Base-by-base conservation (phyloP, 2,329 filamentous ascomycete genomes). In the Aspergillus ibericus region DNA sequence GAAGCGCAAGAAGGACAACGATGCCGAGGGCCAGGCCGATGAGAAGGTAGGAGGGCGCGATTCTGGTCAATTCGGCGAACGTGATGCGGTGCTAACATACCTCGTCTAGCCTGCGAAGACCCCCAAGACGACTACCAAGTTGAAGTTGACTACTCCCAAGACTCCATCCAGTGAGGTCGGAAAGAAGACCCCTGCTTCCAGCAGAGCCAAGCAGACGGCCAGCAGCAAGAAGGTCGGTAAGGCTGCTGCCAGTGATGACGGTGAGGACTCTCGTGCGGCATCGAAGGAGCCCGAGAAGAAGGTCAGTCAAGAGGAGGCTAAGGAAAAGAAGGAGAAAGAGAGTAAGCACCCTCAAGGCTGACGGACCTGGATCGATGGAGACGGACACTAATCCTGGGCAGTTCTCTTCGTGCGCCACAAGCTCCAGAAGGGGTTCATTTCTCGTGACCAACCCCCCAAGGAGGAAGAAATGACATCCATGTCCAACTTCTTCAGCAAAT, bases 331-430 rank as follows among this genome's bases (percentile, higher is more conserved):
- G 62, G 80, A 86, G 73, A 86, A 86, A 76, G 80, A 82, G 62
- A 74, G 80, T 83, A 74, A 66, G 75, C 60, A 6, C 16, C 9
- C 46, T 27, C 29, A 57, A 22, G 27, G 2, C 15, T 46, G 48
- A 35, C 22, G 12, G 54, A 10, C 29, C 29, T 9, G 29, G 29
- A 32, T 32, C 8, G 3, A 10, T 32, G 29, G 9, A 32, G 29
- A 32, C 29, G 9, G 29, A 32, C 7, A 32, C 64, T 72, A 63
- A 72, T 53, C 29, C 20, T 47, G 18, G 16, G 15, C 29, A 85
- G 92, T 99, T n/a, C 80, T 97, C 32, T 98, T 96, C 75, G 84
- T 97, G 38, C 90, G 95, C 63, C 93, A 99, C 78, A 92, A 93
- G 74, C 86, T 99, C 34, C 95, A 99, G 73, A 96, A 96, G 74